phyloP scores from a whole-genome alignment of 129 eudicot species.

The Flaveria brownii region DNA sequence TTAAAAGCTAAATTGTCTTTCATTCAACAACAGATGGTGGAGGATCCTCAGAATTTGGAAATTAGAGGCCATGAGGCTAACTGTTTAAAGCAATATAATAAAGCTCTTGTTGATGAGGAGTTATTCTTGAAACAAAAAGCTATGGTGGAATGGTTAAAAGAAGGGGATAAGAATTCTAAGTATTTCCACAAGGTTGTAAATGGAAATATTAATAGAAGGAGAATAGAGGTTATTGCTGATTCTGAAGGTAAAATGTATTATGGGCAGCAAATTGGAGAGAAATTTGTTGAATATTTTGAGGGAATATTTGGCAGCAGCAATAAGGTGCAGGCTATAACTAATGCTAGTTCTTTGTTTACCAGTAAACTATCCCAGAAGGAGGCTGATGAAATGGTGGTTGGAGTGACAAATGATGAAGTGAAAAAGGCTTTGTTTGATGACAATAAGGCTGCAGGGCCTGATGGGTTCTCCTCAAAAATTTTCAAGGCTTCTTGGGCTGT shows the following conservation, averaged over 20 bases:
- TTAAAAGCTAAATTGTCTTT: not conserved
- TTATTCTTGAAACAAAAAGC: not conserved
- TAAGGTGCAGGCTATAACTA: rapidly evolving
- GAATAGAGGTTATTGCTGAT: not conserved
- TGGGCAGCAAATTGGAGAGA: not conserved
- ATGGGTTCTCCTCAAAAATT: no score
- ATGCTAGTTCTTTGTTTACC: no score
- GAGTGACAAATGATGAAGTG: not conserved
- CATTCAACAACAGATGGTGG: no score
- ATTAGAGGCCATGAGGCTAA: not conserved
- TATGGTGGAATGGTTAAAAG: not conserved
- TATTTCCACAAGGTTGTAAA: not conserved
- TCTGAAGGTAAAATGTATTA: not conserved
- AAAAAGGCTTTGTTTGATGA: not conserved
- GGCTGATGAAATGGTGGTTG: not conserved
- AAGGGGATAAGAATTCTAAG: not conserved
- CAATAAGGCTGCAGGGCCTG: not conserved
- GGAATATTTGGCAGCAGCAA: no score
- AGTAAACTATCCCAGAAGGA: not conserved
- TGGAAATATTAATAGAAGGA: not conserved
- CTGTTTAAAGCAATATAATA: not conserved
- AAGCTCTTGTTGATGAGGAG: not conserved
- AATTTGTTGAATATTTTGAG: not conserved
- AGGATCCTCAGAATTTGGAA: not conserved
- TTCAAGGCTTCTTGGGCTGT: not conserved